Percentiles rank a stretch among this genome's conserved stretches.
Evolutionary conservation across 768 basidiomycete species (phyloP).

Genomic region (Hygrophorus russula): DNA sequence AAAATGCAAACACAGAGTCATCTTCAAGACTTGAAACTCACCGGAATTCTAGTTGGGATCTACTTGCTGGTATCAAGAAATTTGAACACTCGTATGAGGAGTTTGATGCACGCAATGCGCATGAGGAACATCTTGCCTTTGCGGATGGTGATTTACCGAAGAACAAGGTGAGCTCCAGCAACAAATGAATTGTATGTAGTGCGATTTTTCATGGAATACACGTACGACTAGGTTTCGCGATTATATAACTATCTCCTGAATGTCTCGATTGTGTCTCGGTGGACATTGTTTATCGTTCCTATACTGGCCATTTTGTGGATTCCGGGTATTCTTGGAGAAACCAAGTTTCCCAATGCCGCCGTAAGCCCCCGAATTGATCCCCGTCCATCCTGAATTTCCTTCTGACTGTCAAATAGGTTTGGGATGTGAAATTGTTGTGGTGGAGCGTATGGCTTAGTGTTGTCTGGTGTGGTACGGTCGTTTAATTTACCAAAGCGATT

Average conservation of each 20-base stretch:
- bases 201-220: background rate
- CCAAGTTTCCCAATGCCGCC: conserved; percentile 5
- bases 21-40: too few relatives aligned
- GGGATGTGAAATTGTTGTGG: conserved; percentile 52
- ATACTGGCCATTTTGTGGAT: conserved; percentile 59
- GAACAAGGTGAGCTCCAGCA: conserved; percentile 38
- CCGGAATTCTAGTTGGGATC: conserved; percentile 21
- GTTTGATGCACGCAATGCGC: conserved; percentile 44
- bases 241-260: conserved; percentile 68
- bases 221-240: conserved; percentile 34
- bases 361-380: background rate
- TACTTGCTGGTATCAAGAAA: conserved; percentile 36
- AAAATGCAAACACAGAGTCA: too few relatives aligned
- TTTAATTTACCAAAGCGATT: background rate
- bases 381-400: conserved; percentile 1
- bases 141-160: conserved; percentile 54
- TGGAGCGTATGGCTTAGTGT: conserved; percentile 84
- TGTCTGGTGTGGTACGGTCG: conserved; percentile 54
- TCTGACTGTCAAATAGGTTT: conserved; percentile 26
- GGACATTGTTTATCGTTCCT: conserved; percentile 72
- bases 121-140: conserved; percentile 37
- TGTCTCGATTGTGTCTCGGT: conserved; percentile 67
- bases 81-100: conserved; percentile 46
- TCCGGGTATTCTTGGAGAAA: conserved; percentile 52
- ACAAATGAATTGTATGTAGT: conserved; percentile 1